Percentiles rank a stretch among this genome's conserved stretches.
phyloP scores from a whole-genome alignment of 768 basidiomycete species.

The Favolaschia claudopus region DNA sequence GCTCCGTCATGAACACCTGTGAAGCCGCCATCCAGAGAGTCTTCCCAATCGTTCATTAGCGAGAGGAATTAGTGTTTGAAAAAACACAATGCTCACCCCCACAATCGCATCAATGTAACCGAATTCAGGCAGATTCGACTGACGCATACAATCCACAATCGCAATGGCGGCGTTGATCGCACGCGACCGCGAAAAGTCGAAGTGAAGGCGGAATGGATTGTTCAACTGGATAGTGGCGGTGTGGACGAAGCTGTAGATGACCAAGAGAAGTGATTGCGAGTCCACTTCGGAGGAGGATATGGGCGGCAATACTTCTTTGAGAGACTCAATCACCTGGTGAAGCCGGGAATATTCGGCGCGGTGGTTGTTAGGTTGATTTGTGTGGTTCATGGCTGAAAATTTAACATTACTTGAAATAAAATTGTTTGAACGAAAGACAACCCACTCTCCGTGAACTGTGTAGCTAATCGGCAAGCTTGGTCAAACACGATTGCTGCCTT shows the following conservation, averaged over 20 bases:
- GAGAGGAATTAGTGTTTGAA: not conserved
- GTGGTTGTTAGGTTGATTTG: not conserved
- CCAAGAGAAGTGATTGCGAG: conserved; percentile 1
- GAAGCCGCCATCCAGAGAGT: conserved; percentile 20
- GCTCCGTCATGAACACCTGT: conserved; percentile 15
- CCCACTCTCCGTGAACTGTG: conserved; percentile 19
- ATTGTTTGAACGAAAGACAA: no score
- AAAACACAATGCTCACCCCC: conserved; percentile 9
- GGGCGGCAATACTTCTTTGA: conserved; percentile 9
- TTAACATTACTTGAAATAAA: no score
- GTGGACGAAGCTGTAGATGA: conserved; percentile 23
- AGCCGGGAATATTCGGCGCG: conserved; percentile 15
- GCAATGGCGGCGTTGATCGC: conserved; percentile 8
- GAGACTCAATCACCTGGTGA: conserved; percentile 14
- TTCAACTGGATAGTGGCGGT: conserved; percentile 23
- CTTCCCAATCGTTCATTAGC: not conserved
- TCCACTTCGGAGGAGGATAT: not conserved
- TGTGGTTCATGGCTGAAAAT: no score
- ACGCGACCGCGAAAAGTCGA: conserved; percentile 4
- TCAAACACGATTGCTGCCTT: conserved; percentile 27
- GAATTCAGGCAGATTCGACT: conserved; percentile 14
- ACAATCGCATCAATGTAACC: conserved; percentile 26
- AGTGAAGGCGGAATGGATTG: conserved; percentile 12
- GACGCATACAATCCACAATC: conserved; percentile 11
- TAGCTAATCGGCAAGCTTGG: conserved; percentile 13